phyloP scores from a whole-genome alignment of 371 early-diverging fungal species.

The Saksenaea vasiformis region DNA sequence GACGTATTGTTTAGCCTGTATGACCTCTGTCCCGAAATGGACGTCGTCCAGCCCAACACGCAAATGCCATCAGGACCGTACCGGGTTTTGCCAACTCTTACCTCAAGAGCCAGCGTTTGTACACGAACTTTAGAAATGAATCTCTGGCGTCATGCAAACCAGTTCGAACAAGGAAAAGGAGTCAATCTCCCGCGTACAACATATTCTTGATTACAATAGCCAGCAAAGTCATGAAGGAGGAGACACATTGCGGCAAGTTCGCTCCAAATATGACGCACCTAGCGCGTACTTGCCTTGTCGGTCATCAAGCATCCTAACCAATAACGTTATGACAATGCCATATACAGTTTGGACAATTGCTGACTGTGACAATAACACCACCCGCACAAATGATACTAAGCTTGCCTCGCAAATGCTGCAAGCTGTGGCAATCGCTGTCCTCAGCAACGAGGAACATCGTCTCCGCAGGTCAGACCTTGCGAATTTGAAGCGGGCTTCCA shows the following conservation, averaged over 20 bases:
- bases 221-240: neutral
- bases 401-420: neutral
- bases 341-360: neutral
- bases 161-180: too few species aligned
- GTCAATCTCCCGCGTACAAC: too few species aligned
- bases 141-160: too few species aligned
- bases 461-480: neutral
- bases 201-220: neutral
- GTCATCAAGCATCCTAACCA: neutral
- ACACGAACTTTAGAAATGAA: too few species aligned
- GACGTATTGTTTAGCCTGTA: too few species aligned
- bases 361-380: neutral
- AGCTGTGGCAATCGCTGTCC: neutral
- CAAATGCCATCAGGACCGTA: too few species aligned
- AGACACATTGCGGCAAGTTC: neutral
- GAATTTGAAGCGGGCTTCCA: neutral
- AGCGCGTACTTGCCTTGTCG: neutral
- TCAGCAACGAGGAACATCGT: neutral
- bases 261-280: neutral
- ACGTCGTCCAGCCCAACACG: too few species aligned
- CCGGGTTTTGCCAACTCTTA: too few species aligned
- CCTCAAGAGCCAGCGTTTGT: too few species aligned
- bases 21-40: too few species aligned
- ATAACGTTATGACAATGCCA: neutral
- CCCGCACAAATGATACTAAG: neutral